Conservation (phyloP, 495 filamentous ascomycete genomes). For the Xylaria acuta region DNA sequence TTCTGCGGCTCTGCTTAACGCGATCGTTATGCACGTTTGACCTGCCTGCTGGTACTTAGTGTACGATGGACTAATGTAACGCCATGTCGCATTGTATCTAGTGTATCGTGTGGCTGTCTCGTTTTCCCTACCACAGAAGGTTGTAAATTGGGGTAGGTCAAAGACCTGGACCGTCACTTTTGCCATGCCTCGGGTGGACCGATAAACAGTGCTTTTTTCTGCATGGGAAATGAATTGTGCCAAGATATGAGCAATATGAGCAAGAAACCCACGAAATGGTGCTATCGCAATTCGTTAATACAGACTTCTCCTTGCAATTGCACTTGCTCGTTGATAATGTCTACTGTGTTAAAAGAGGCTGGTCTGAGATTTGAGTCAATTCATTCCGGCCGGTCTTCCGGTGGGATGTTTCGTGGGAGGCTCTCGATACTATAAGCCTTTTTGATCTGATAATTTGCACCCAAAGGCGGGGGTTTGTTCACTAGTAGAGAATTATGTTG, state of each 20-base stretch:
- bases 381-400: neutral
- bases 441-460: neutral
- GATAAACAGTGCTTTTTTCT: neutral
- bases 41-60: neutral
- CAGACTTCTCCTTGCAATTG: neutral
- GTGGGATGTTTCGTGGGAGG: neutral
- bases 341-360: neutral
- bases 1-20: neutral
- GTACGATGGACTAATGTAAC: neutral
- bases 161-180: constrained; percentile 12
- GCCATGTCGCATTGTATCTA: neutral
- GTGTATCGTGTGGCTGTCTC: neutral
- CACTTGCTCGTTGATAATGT: neutral
- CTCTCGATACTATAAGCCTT: neutral
- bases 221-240: constrained; percentile 11
- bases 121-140: neutral
- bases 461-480: neutral
- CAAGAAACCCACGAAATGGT: neutral
- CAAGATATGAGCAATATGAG: neutral
- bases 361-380: neutral
- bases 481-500: neutral
- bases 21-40: neutral
- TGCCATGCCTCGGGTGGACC: neutral
- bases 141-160: constrained; percentile 12
- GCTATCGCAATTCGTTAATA: neutral